These are phyloP conservation scores for Drosera spatulata DNA, from an alignment of 179 eudicot genomes.

Conservation along the genomic window DNA sequence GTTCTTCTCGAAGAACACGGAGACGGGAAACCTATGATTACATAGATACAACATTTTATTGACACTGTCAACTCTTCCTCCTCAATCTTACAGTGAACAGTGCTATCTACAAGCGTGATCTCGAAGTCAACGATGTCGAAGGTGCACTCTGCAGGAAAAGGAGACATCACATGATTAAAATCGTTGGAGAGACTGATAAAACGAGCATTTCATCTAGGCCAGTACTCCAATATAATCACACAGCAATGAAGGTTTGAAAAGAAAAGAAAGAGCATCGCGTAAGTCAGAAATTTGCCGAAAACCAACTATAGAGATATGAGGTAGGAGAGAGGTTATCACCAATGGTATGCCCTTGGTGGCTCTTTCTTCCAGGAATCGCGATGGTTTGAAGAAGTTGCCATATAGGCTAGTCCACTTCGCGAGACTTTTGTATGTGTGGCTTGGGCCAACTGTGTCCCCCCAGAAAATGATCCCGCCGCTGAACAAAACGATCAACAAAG, in stretches of 20 bases:
- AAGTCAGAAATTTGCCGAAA: too few relatives aligned
- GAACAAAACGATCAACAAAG: conserved; percentile 5
- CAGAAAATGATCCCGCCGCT: conserved; percentile 93
- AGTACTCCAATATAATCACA: too few relatives aligned
- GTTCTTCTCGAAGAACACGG: too few relatives aligned
- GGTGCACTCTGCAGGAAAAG: conserved; percentile 56
- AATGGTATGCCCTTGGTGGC: conserved; percentile 63
- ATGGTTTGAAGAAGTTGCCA: conserved; percentile 80
- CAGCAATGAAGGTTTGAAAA: too few relatives aligned
- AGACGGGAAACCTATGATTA: too few relatives aligned
- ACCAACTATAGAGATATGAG: too few relatives aligned
- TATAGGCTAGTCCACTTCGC: conserved; percentile 64
- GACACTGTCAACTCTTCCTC: too few relatives aligned
- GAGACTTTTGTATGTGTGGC: conserved; percentile 53
- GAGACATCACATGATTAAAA: neutral
- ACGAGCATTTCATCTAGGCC: too few relatives aligned
- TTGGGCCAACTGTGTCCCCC: conserved; percentile 83
- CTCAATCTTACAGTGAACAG: neutral
- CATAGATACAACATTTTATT: too few relatives aligned
- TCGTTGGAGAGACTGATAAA: too few relatives aligned
- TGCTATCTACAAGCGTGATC: conserved; percentile 44
- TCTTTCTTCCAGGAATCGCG: conserved; percentile 82
- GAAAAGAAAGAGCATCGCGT: too few relatives aligned
- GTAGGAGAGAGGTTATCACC: conserved; percentile 25
- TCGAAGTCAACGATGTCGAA: conserved; percentile 35